Percentiles rank a stretch among this genome's conserved stretches.
Evolutionary conservation across 768 basidiomycete species (phyloP).

Genomic region (Imleria badia): DNA sequence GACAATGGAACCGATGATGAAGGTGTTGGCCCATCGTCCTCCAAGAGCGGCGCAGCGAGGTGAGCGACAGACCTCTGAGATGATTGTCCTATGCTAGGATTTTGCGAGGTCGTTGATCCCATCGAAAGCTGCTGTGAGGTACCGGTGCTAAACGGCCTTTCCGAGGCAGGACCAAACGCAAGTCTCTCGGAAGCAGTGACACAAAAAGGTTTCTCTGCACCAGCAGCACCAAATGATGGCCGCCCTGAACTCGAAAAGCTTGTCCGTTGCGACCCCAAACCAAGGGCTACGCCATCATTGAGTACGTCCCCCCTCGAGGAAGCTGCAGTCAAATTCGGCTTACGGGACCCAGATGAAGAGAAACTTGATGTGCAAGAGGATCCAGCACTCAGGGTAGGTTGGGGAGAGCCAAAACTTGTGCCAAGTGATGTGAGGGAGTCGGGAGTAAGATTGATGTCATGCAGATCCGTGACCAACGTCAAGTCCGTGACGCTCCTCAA

Average conservation of each 20-base stretch:
- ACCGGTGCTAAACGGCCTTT: constrained; percentile 13
- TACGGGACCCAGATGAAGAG: constrained; percentile 24
- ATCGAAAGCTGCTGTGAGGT: constrained; percentile 11
- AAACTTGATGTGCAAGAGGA: constrained; percentile 32
- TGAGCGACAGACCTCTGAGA: constrained; percentile 11
- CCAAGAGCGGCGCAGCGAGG: constrained; percentile 9
- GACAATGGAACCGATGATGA: constrained; percentile 7
- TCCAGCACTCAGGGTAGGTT: constrained; percentile 25
- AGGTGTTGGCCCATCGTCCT: constrained; percentile 16
- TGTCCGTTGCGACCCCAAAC: constrained; percentile 22
- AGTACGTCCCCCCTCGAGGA: constrained; percentile 22
- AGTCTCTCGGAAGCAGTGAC: constrained; percentile 17
- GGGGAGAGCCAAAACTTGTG: constrained; percentile 26
- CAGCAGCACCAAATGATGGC: constrained; percentile 17
- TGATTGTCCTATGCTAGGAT: constrained; percentile 4
- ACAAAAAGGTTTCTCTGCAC: constrained; percentile 20
- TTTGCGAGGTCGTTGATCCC: constrained; percentile 4
- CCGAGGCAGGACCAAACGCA: constrained; percentile 15
- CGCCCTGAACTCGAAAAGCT: constrained; percentile 20
- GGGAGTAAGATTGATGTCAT: constrained; percentile 23
- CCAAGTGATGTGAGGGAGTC: constrained; percentile 28
- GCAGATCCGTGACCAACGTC: constrained; percentile 26
- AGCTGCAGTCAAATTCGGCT: constrained; percentile 17
- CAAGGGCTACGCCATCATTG: constrained; percentile 15
- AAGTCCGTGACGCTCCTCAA: constrained; percentile 17